Base-by-base conservation (phyloP, 2,329 filamentous ascomycete species). In the Talaromyces sp. region DNA sequence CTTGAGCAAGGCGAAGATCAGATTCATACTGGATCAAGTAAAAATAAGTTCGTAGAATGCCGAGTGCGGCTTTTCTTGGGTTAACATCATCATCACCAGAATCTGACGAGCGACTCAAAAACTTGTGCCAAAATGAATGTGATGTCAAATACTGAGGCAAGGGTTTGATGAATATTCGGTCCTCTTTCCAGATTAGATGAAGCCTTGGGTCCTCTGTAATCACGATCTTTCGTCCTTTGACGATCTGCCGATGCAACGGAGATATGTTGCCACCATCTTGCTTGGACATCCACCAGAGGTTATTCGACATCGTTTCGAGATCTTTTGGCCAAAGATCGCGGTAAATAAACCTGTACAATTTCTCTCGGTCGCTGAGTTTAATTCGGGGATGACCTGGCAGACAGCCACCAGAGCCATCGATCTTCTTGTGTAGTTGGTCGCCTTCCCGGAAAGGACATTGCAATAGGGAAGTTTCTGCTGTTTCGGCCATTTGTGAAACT, bases 151-250 rank as follows among this genome's bases (percentile, higher is more conserved):
- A 66, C 9, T 65, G 9, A 2, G 77, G 76, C 6, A 80, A 64
- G 0, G 77, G 78, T 60, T 79, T 79, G 66, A 80, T 66, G 65
- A 74, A 78, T 41, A 80, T 75, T 11, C 35, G 53, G 29, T 55
- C 26, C 19, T 55, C 17, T 2, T 26, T 55, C 77, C 76, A 79
- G 11, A 79, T 69, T 4, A 80, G 69, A 58, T 80, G 78, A 19
- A 80, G 68, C 10, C 73, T 70, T 1, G 75, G 71, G 35, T 74
- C 66, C 62, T 80, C 76, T 3, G 72, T 73, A 9, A 79, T 65
- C 12, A 77, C 58, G 57, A 80, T 72, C 9, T 70, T 61, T 10
- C 78, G 75, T 0, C 69, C 69, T 24, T 73, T 72, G 2, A 76
- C 69, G 4, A 62, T 60, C 62, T 80, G 77, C 59, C 73, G 69